Percentiles rank a stretch among this genome's conserved stretches.
These are phyloP conservation scores for Citrus trifoliata DNA, from an alignment of 345 rosid genomes.

Conservation along the genomic window DNA sequence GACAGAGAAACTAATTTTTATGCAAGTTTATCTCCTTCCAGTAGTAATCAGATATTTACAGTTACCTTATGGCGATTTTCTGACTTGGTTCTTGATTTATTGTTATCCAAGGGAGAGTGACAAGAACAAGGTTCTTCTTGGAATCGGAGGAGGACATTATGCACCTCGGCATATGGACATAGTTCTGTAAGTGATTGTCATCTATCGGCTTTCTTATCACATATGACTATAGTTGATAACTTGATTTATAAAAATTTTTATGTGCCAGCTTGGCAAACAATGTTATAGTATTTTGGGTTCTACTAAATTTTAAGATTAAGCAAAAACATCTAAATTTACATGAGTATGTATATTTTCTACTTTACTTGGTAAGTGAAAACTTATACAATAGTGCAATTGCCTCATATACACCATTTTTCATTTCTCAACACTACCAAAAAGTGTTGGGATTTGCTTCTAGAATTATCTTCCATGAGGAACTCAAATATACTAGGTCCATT, in stretches of 20 bases:
- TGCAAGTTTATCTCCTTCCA: background rate
- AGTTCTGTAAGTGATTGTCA: slow-evolving; percentile 50
- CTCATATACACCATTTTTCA: background rate
- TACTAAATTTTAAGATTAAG: background rate
- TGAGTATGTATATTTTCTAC: background rate
- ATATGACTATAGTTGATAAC: background rate
- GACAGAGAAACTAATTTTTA: background rate
- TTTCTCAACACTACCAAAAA: background rate
- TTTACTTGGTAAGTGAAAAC: background rate
- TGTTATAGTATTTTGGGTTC: background rate
- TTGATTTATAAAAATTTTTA: too few relatives aligned
- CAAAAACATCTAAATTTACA: background rate
- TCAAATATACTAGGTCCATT: background rate
- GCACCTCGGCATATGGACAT: slow-evolving; percentile 93
- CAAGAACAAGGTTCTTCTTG: slow-evolving; percentile 70
- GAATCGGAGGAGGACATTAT: slow-evolving; percentile 93
- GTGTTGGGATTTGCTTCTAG: background rate
- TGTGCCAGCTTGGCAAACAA: background rate
- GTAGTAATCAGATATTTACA: background rate
- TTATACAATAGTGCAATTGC: background rate
- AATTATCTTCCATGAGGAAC: background rate
- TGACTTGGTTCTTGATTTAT: background rate
- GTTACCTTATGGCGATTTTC: background rate
- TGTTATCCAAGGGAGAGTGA: slow-evolving; percentile 40
- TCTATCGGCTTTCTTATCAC: background rate